Conservation (phyloP, 306 rosid species). For the Gleditsia sinensis region DNA sequence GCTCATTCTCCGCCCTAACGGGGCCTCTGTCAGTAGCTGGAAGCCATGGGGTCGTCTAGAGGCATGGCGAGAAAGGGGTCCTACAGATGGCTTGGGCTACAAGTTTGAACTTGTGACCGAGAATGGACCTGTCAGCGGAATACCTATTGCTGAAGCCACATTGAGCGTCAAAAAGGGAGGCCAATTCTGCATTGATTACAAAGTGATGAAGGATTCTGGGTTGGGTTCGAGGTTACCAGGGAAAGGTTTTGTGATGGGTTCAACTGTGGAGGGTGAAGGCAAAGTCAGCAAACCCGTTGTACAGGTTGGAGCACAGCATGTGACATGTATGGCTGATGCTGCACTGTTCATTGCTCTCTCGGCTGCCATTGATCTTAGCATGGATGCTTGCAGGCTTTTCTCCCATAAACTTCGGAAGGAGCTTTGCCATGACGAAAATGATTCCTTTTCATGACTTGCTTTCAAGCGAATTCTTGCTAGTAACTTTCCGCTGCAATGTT, state of each 20-base stretch:
- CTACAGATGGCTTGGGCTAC: conserved; percentile 77
- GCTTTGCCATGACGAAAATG: conserved; percentile 73
- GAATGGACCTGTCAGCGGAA: conserved; percentile 53
- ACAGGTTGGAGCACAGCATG: conserved; percentile 85
- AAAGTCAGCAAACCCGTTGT: conserved; percentile 79
- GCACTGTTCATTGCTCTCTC: conserved; percentile 85
- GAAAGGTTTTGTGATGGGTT: conserved; percentile 83
- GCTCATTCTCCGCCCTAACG: conserved; percentile 92
- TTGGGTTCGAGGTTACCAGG: conserved; percentile 51
- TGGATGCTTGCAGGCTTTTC: conserved; percentile 91
- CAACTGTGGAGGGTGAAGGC: conserved; percentile 87
- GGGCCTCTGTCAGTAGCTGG: conserved; percentile 73
- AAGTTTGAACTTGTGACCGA: conserved; percentile 77
- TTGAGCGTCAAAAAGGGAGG: conserved; percentile 78
- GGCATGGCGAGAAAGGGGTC: conserved; percentile 93
- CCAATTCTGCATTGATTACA: conserved; percentile 70
- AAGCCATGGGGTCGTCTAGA: conserved; percentile 95
- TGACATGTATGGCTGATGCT: conserved; percentile 93
- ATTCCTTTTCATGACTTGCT: conserved; percentile 31
- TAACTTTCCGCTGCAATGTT: conserved; percentile 45
- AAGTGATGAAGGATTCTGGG: conserved; percentile 44
- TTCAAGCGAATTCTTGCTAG: background rate
- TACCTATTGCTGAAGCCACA: conserved; percentile 80
- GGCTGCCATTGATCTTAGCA: conserved; percentile 95
- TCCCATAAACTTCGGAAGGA: conserved; percentile 84